Evolutionary conservation across 2,329 filamentous ascomycete genomes (phyloP), one percentile per base, ranked within the genome.

Genomic region (Fonsecaea nubica): DNA sequence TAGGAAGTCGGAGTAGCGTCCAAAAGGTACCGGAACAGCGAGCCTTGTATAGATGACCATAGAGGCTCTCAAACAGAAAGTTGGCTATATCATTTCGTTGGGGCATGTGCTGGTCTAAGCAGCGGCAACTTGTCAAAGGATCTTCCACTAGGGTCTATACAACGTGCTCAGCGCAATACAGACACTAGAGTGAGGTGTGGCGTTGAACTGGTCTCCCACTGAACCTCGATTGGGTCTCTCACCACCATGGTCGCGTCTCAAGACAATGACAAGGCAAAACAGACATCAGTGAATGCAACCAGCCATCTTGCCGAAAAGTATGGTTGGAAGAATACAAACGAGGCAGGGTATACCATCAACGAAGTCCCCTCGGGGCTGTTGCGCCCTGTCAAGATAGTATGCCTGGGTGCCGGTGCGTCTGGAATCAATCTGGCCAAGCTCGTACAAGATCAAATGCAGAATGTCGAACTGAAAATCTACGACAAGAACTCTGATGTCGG

Each of bases 401-500:
- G 38, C n/a, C 30, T 60, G 2, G 58, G 58, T 10, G 38, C 38
- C 2, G 58, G 58, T 13, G 58, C 58, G 8, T 60, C 58, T 5
- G 58, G 58, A 1, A 60, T 60, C 58, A 48, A 48, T 9, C n/a
- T 60, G n/a, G 58, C 58, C 10, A 60, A 60, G 15, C 48, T 60
- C 18, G 58, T 45, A 1, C 58, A 60, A 52, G 58, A 60, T 9
- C 38, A 52, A 42, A 30, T 60, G 18, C 15, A 60, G 36, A 36
- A 60, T 12, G 33, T 48, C n/a, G 58, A 60, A 18, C 25, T 62
- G 45, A 15, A 50, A 33, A 53, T 62, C 2, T 62, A 62, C 18
- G 59, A 62, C 32, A 62, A 62, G 59, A 62, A 62, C 25, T 8
- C 33, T 18, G 55, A 57, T 21, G 55, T 57, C 4, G 55, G 55